Evolutionary conservation across 106 monocot species (phyloP), one percentile per base, ranked within the genome.

Genomic region (Iris macrosiphon): DNA sequence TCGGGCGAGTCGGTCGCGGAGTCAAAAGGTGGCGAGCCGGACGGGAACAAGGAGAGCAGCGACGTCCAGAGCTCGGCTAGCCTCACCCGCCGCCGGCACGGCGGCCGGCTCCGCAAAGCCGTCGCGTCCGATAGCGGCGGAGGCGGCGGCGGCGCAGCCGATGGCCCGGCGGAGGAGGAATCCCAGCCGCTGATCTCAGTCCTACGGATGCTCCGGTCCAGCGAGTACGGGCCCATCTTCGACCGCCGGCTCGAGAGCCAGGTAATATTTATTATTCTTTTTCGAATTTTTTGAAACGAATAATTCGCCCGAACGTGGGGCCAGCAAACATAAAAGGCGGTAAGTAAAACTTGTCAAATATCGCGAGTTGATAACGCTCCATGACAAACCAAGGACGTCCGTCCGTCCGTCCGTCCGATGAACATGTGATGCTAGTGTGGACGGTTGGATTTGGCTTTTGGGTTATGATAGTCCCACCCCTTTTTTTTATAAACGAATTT

Each of bases 1-100:
- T 83, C 83, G 8, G 75, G 82, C 24, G 83, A 77, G 73, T 79
- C 83, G 55, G 76, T 68, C 45, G 77, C 82, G 10, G 84, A 72
- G 65, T 75, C 80, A 35, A 72, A 71, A 59, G 69, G 59, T 10
- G 57, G 50, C 25, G 41, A 39, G 25, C 43, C 22, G 10, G 70
- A 64, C 7, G 65, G 45, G 35, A 40, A 32, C 49, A 79, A 61
- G 57, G 79, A 74, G 56, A 82, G 55, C 66, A 85, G 85, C 73
- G 92, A 88, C 57, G 94, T 79, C 24, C 96, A 96, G 70, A 98
- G 96, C 78, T 98, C 90, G 6, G 86, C 66, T 1, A 89, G 79
- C 55, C 76, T 85, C 6, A 77, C 80, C 12, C 57, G 64, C 0
- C 77, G 78, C 49, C 25, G 69, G 35, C 45, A 58, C 7, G 30